A percentile compares a stretch with the other conserved stretches of the same genome.
Evolutionary conservation across 768 basidiomycete species (phyloP).

Genomic region (Agrocybe praecox): DNA sequence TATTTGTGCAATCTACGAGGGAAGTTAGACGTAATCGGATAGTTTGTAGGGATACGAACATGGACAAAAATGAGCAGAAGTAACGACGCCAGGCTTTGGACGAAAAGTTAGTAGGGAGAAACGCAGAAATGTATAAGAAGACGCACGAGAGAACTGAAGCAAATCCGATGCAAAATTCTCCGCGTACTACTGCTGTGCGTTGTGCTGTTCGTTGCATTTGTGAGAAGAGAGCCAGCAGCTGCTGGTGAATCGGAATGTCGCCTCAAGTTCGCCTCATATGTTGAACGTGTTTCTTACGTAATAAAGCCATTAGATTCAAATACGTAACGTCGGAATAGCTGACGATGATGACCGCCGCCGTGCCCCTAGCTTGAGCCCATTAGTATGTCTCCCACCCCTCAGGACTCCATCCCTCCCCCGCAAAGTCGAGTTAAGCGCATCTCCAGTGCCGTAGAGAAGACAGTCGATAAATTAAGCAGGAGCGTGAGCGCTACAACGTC

Average conservation of each 20-base stretch:
- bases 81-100: conserved; percentile 47
- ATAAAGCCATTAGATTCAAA: conserved; percentile 4
- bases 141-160: conserved; percentile 76
- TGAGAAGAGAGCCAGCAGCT: conserved; percentile 18
- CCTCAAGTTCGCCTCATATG: conserved; percentile 20
- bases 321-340: conserved; percentile 1
- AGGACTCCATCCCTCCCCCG: conserved; percentile 24
- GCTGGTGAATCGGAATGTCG: neutral
- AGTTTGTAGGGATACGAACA: conserved; percentile 37
- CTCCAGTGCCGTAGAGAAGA: conserved; percentile 52
- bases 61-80: conserved; percentile 80
- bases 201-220: no score
- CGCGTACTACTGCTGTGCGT: conserved; percentile 49
- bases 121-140: conserved; percentile 8
- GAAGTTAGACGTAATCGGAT: conserved; percentile 10
- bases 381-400: conserved; percentile 25
- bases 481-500: conserved; percentile 49
- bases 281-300: conserved; percentile 37
- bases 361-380: neutral
- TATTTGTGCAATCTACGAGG: conserved; percentile 75
- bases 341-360: neutral
- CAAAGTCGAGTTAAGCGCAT: conserved; percentile 55
- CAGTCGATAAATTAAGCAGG: conserved; percentile 66
- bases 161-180: conserved; percentile 75
- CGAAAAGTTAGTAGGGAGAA: conserved; percentile 17